Evolutionary conservation across 176 grass and related monocot species (phyloP), one percentile per base, ranked within the genome.

Genomic region (Cenchrus fungigraminus): DNA sequence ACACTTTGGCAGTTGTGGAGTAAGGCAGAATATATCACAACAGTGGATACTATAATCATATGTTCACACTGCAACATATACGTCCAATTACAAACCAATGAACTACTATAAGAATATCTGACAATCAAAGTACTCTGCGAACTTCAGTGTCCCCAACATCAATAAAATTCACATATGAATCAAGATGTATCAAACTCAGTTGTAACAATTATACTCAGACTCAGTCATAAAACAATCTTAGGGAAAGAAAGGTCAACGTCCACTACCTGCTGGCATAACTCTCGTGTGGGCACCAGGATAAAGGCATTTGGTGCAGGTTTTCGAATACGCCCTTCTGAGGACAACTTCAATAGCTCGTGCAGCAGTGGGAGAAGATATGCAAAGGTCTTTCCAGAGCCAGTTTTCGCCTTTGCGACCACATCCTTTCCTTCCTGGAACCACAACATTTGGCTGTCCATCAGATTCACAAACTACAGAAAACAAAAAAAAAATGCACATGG

Each of bases 341-440:
- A 90, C 46, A 98, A 68, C 59, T 94, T 98, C 77, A 95, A 75
- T 32, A 98, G 91, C 17, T 89, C 79, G 13, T 98, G 93, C 52
- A 98, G 81, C 89, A 98, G 22, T 16, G 93, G 96, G 50, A 95
- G 96, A 75, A 98, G 87, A 81, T 95, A 98, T 9, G 93, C 85
- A 55, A 95, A 93, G 17, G 95, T 98, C 87, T 98, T 98, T 67
- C 95, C 95, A 3, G 95, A 98, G 57, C 95, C 95, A 64, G 95
- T 95, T 72, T 98, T 98, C 43, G 89, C 95, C 68, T 87, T 88
- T 6, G 95, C 95, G 3, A 98, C 87, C n/a, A 95, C 87, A 95
- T 98, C 93, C 79, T 95, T 98, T 13, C 95, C 95, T 83, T 95
- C 93, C 95, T 98, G 80, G 64, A 90, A 46, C 44, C 71, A 68